Evolutionary conservation across 129 eudicot genomes (phyloP), one percentile per base, ranked within the genome.

Genomic region (Escallonia rubra): DNA sequence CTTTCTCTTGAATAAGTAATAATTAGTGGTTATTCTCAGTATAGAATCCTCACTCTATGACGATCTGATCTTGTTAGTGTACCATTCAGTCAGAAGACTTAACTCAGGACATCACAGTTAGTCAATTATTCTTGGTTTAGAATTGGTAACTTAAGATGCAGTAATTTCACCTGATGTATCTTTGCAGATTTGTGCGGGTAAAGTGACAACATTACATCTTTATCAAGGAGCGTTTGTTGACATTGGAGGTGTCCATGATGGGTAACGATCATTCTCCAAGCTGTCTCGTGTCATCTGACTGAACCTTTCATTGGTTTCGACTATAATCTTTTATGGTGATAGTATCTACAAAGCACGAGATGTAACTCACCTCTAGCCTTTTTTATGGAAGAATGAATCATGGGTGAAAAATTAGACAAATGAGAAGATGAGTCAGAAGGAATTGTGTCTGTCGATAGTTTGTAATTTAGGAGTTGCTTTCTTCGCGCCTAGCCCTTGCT

Each of bases 201-300:
- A 87, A 77, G 99, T 94, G 76, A 89, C 97, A 57, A 87, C 96
- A 63, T 52, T 94, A 71, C 99, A 94, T 71, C 97, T 94, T 70
- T 85, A 94, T 75, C 99, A 94, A 85, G 99, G 99, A 81, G 99
- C 99, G 66, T 94, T 94, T 74, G 92, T 94, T 66, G 99, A 94
- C 74, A 94, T 94, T 81, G 99, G 99, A 79, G 97, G 99, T 46
- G 99, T 94, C 48, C 84, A 94, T 77, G 99, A 94, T 41, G 99
- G 99, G 99, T 94, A 77, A 80, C 45, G 39, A 48, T 48, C 41
- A 0, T 46, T 48, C 7, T 43, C 23, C 14, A 40, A 34, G 10
- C 12, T 15, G 14, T 14, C 49, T n/a, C 44, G 64, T 41, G 42
- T 45, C 41, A 57, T 9, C 13, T 50, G 56, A 46, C 8, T 43